These are phyloP conservation scores for Fomitopsis schrenkii DNA, from an alignment of 1,284 basidiomycete genomes.

Conservation along the genomic window DNA sequence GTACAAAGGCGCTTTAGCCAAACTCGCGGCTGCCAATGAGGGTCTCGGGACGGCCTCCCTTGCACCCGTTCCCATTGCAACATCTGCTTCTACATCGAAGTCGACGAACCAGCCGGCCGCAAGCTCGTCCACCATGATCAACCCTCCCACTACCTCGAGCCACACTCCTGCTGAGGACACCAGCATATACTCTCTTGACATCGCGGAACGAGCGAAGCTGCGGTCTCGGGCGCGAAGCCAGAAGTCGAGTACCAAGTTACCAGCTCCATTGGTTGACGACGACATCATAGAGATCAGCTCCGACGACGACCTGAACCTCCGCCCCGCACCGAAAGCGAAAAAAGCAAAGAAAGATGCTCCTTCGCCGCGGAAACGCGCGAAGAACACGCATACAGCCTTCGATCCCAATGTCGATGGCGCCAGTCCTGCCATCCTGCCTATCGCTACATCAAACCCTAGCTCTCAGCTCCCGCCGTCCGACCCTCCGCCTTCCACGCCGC, in stretches of 20 bases:
- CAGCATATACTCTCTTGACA: slow-evolving; percentile 24
- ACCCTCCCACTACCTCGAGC: slow-evolving; percentile 2
- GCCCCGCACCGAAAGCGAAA: slow-evolving; percentile 11
- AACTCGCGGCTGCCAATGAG: not conserved
- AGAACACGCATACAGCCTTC: slow-evolving; percentile 3
- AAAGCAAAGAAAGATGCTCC: slow-evolving; percentile 11
- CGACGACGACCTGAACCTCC: slow-evolving; percentile 24
- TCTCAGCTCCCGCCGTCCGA: slow-evolving; percentile 32
- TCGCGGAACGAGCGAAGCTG: slow-evolving; percentile 44
- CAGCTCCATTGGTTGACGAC: not conserved
- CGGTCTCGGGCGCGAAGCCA: slow-evolving; percentile 31
- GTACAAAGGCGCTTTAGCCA: slow-evolving; percentile 13
- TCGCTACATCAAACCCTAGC: slow-evolving; percentile 25
- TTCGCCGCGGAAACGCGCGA: slow-evolving; percentile 6
- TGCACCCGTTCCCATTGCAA: slow-evolving; percentile 6
- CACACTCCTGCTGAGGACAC: not conserved
- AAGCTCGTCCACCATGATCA: slow-evolving; percentile 1
- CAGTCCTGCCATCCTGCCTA: slow-evolving; percentile 22
- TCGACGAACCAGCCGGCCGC: not conserved
- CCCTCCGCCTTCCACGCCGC: slow-evolving; percentile 21
- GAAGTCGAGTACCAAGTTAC: slow-evolving; percentile 14
- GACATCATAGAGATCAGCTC: slow-evolving; percentile 30
- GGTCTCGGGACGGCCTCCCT: slow-evolving; percentile 10
- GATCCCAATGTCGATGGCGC: slow-evolving; percentile 12
- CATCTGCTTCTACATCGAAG: not conserved